Conservation (phyloP, 2,329 filamentous ascomycete genomes). For the Aaosphaeria pasadenensis region DNA sequence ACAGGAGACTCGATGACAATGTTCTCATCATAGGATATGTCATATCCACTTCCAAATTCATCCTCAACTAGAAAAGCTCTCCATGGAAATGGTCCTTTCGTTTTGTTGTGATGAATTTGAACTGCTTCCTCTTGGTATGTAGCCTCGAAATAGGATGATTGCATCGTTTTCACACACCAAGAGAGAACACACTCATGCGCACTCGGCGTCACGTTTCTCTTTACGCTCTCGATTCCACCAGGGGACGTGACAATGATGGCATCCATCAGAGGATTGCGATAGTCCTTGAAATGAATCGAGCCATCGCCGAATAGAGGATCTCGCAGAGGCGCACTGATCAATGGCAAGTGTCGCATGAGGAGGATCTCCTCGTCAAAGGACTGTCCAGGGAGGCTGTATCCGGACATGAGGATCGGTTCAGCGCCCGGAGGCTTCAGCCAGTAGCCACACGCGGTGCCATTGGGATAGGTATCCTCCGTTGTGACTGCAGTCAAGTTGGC, state of each 20-base stretch:
- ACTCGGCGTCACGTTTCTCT: constrained; percentile 6
- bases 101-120: constrained; percentile 2
- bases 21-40: constrained; percentile 4
- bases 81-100: constrained; percentile 5
- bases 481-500: not conserved
- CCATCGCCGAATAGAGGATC: constrained; percentile 2
- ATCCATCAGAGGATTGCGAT: constrained; percentile 2
- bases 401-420: constrained; percentile 7
- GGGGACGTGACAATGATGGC: not conserved
- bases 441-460: constrained; percentile 7
- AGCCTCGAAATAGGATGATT: constrained; percentile 2
- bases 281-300: constrained; percentile 4
- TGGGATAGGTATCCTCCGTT: not conserved
- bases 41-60: not conserved
- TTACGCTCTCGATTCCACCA: not conserved
- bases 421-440: constrained; percentile 3
- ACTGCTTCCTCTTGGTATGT: constrained; percentile 3
- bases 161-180: constrained; percentile 7
- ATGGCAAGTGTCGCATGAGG: constrained; percentile 3
- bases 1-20: too few species aligned
- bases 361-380: constrained; percentile 3
- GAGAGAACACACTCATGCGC: constrained; percentile 8
- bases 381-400: constrained; percentile 2
- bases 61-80: not conserved
- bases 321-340: constrained; percentile 6